These are phyloP conservation scores for Citrullus amarus DNA, from an alignment of 306 rosid genomes.

Conservation along the genomic window DNA sequence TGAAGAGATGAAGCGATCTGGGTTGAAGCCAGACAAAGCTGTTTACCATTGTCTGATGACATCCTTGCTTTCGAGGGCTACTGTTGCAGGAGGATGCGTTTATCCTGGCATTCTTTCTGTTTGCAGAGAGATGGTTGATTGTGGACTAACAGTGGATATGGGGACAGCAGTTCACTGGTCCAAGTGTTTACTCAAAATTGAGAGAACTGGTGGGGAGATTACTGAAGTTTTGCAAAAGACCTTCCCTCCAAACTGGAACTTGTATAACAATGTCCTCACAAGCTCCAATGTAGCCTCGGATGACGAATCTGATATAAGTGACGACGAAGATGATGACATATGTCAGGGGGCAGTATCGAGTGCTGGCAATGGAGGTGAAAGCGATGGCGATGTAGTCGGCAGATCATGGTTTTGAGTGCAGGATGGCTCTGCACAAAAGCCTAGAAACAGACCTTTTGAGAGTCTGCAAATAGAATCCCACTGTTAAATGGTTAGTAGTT, in stretches of 20 bases:
- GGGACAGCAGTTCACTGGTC: constrained; percentile 99
- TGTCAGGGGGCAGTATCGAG: constrained; percentile 12
- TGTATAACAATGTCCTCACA: constrained; percentile 24
- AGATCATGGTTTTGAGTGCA: constrained; percentile 4
- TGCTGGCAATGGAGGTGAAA: background rate
- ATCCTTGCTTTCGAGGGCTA: constrained; percentile 84
- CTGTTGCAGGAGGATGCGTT: constrained; percentile 56
- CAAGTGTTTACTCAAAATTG: constrained; percentile 65
- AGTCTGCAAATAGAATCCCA: background rate
- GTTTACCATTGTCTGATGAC: constrained; percentile 95
- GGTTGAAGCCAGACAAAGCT: constrained; percentile 81
- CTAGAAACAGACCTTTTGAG: background rate
- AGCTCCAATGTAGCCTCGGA: constrained; percentile 24
- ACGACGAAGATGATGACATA: constrained; percentile 15
- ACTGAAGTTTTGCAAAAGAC: constrained; percentile 84
- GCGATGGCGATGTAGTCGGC: constrained; percentile 11
- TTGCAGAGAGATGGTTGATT: constrained; percentile 72
- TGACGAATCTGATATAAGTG: constrained; percentile 12
- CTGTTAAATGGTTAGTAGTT: background rate
- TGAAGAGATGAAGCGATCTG: constrained; percentile 71
- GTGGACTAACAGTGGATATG: constrained; percentile 73
- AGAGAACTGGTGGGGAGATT: constrained; percentile 77
- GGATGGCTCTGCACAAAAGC: background rate
- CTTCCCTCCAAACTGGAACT: constrained; percentile 91
- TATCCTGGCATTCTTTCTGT: constrained; percentile 53